A percentile compares a stretch with the other conserved stretches of the same genome.
These are phyloP conservation scores for Naganishia albida DNA, from an alignment of 1,284 basidiomycete genomes.

Conservation along the genomic window DNA sequence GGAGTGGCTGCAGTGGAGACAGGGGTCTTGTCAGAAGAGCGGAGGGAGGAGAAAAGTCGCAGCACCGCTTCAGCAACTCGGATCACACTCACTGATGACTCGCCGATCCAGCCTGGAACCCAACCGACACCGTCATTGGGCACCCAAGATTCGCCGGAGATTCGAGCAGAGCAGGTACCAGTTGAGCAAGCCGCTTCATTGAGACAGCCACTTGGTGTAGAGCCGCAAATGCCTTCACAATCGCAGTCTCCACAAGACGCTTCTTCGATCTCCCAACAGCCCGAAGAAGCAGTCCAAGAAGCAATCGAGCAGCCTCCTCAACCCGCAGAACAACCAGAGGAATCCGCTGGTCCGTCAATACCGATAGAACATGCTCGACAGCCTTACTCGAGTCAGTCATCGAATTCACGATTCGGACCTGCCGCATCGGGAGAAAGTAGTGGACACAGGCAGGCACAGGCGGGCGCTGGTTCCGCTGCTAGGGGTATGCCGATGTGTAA, in stretches of 20 bases:
- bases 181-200: neutral
- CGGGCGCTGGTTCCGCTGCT: slow-evolving; percentile 11
- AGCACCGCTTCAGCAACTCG: neutral
- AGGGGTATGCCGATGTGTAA: slow-evolving; percentile 44
- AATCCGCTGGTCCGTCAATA: neutral
- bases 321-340: neutral
- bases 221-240: neutral
- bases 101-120: too few relatives aligned
- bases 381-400: slow-evolving; percentile 13
- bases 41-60: neutral
- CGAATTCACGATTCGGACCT: neutral
- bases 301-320: too few relatives aligned
- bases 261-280: neutral
- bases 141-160: too few relatives aligned
- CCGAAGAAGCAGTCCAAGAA: neutral
- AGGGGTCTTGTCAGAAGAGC: neutral
- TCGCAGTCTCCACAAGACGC: neutral
- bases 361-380: slow-evolving; percentile 15
- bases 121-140: too few relatives aligned
- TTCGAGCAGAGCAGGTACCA: neutral
- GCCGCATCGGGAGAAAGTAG: neutral
- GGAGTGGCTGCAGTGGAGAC: neutral
- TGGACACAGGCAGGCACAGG: neutral
- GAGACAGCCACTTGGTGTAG: neutral
- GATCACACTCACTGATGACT: too few relatives aligned